phyloP scores from a whole-genome alignment of 2,329 filamentous ascomycete species.

The Colletotrichum cereale region DNA sequence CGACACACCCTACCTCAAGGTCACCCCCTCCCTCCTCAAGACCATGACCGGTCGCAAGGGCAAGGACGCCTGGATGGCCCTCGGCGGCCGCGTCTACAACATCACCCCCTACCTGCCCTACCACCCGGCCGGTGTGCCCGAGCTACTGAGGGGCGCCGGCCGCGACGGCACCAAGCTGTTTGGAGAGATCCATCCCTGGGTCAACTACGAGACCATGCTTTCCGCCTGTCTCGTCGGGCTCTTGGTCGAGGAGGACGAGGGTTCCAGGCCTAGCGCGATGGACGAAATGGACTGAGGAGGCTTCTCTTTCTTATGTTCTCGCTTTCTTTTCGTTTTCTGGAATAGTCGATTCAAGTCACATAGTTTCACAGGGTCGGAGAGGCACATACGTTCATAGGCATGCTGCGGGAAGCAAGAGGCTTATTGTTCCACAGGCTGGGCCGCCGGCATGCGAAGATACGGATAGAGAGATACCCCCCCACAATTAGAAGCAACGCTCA shows the following conservation, averaged over 20 bases:
- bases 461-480: slow-evolving; percentile 50
- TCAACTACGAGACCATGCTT: slow-evolving; percentile 79
- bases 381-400: background rate
- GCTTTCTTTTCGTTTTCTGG: background rate
- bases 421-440: slow-evolving; percentile 1
- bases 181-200: slow-evolving; percentile 77
- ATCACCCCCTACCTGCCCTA: slow-evolving; percentile 90
- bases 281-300: slow-evolving; percentile 71
- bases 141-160: slow-evolving; percentile 74
- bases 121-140: slow-evolving; percentile 87
- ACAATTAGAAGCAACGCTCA: slow-evolving; percentile 41
- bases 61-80: slow-evolving; percentile 89
- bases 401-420: slow-evolving; percentile 1
- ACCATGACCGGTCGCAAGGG: slow-evolving; percentile 85
- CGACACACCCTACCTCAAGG: slow-evolving; percentile 71
- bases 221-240: slow-evolving; percentile 73
- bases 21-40: slow-evolving; percentile 86
- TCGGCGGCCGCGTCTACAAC: slow-evolving; percentile 94
- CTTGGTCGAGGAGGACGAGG: slow-evolving; percentile 70
- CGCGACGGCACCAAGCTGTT: slow-evolving; percentile 74
- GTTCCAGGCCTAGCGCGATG: slow-evolving; percentile 58
- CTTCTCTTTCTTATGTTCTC: background rate
- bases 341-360: background rate
- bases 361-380: background rate
- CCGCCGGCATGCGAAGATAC: slow-evolving; percentile 21